Evolutionary conservation across 495 filamentous ascomycete genomes (phyloP), one percentile per base, ranked within the genome.

Genomic region (Penicillium paradoxum): DNA sequence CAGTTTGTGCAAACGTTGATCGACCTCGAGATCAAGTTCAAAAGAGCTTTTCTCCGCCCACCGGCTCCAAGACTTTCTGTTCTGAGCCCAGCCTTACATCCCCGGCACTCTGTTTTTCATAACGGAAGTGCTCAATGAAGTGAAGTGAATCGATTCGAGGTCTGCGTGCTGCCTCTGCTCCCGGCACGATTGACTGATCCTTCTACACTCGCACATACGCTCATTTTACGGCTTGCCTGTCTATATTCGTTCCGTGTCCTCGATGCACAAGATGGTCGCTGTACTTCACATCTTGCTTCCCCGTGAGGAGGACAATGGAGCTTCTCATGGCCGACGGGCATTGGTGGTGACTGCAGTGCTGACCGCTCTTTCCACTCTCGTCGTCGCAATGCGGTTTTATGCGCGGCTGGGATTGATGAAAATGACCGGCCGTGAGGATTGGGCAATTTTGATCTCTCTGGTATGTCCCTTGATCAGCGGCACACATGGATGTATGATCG

Each of bases 341-440:
- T 42, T 73, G 55, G 71, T 73, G 17, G 68, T 70, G 30, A 70
- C 70, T 27, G 63, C 60, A 4, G 63, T 68, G 32, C 52, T 73
- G 24, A 73, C 70, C 5, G 36, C 41, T 1, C 18, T 72, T 17
- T 60, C 69, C 1, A 40, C 58, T 17, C 3, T 69, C 1, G 55
- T 66, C 29, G 69, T 73, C 9, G 58, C 46, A 3, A 62, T 73
- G 65, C 67, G 71, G 1, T 51, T 72, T 10, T 70, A 62, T 32
- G 66, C 71, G n/a, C 54, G 70, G 25, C 24, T 66, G 24, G 59
- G 65, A 1, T 42, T 73, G 53, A 69, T 73, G 57, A 72, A 70
- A 42, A 41, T 62, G 6, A 68, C 60, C 21, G 71, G 71, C 18
- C 67, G 63, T 24, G 71, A 73, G 50, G 71, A 73, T 48, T 72